phyloP scores from a whole-genome alignment of 352 stramenopile genomes.

The Globisporangium spiculum region DNA sequence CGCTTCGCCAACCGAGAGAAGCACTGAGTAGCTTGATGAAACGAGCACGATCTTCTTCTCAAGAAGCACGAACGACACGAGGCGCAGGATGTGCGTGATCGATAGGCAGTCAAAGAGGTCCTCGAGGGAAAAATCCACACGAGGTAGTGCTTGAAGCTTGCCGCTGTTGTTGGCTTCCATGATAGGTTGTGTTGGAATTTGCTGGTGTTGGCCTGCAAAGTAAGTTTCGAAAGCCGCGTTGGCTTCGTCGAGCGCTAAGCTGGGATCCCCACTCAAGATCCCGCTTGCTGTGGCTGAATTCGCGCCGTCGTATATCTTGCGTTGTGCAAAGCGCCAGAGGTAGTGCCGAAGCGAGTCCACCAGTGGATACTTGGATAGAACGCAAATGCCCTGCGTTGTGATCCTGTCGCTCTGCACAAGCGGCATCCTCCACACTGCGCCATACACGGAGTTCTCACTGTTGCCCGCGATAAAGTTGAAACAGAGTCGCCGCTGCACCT shows the following conservation, averaged over 20 bases:
- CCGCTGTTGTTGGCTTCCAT: background rate
- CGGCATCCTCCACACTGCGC: conserved; percentile 35
- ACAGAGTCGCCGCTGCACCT: conserved; percentile 22
- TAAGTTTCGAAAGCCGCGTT: background rate
- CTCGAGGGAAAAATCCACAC: conserved; percentile 36
- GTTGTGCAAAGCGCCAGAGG: conserved; percentile 22
- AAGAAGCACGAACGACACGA: conserved; percentile 59
- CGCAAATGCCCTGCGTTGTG: conserved; percentile 35
- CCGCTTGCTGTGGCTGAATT: background rate
- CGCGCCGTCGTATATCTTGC: background rate
- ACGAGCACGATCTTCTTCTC: conserved; percentile 80
- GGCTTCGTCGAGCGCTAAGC: background rate
- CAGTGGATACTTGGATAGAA: conserved; percentile 53
- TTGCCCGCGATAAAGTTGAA: conserved; percentile 60
- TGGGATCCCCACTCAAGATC: background rate
- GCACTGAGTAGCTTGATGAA: conserved; percentile 57
- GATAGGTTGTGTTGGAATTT: background rate
- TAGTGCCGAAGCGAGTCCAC: conserved; percentile 50
- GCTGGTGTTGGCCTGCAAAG: background rate
- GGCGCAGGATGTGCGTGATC: conserved; percentile 49
- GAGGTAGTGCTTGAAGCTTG: background rate
- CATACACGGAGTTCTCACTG: conserved; percentile 34
- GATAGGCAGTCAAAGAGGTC: conserved; percentile 64
- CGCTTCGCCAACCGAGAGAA: conserved; percentile 56
- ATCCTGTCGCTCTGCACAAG: background rate